A percentile compares a stretch with the other conserved stretches of the same genome.
Conservation (phyloP, 2,329 filamentous ascomycete genomes). For the Alternaria novae-zelandiae region DNA sequence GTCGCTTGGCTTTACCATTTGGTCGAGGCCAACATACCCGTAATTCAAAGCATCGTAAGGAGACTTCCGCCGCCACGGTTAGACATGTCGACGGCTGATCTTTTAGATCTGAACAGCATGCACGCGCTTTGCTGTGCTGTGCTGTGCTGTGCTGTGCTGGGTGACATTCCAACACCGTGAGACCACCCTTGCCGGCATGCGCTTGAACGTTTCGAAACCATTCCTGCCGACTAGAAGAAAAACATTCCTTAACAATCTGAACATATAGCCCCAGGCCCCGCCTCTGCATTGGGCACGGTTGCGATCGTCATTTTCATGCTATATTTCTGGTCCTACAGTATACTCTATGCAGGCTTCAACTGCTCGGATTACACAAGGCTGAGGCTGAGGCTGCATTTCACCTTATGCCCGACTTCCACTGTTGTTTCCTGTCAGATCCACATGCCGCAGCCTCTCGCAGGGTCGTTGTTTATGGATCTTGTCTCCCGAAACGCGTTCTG, state of each 20-base stretch:
- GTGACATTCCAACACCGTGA: background rate
- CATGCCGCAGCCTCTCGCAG: background rate
- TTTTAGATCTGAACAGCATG: background rate
- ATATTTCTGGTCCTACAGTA: slow-evolving; percentile 1
- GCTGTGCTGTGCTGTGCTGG: background rate
- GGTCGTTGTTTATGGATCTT: background rate
- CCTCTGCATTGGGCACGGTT: background rate
- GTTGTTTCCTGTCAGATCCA: slow-evolving; percentile 12
- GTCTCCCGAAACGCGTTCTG: slow-evolving; percentile 7
- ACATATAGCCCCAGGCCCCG: background rate
- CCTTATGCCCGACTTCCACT: background rate
- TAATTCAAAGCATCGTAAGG: background rate
- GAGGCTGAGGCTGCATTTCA: background rate
- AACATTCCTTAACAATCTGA: background rate
- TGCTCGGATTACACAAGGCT: background rate
- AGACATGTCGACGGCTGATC: background rate
- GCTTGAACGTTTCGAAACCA: slow-evolving; percentile 18
- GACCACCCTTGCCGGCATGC: background rate
- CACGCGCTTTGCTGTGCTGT: background rate
- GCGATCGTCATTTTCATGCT: slow-evolving; percentile 6
- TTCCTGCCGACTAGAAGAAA: slow-evolving; percentile 3
- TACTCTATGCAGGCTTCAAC: background rate
- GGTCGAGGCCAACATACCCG: background rate
- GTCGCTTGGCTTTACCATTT: slow-evolving; percentile 5
- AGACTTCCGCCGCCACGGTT: background rate